Base-by-base conservation (phyloP, 2,329 filamentous ascomycete species). In the Podosphaera leucotricha region DNA sequence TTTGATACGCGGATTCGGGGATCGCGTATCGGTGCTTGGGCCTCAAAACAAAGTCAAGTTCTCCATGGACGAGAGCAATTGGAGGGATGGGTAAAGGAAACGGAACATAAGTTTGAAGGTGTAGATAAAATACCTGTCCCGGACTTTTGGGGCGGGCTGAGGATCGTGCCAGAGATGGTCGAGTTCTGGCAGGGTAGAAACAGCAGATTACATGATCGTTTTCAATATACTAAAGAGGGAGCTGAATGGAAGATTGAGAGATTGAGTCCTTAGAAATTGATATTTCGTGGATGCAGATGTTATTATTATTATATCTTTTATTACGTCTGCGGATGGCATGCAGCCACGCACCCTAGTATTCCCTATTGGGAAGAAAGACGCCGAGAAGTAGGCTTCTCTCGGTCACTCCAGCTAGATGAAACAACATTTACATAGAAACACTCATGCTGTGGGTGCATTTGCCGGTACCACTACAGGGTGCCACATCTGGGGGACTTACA, bases 141-240 rank as follows among this genome's bases (percentile, higher is more conserved):
- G 3, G 77, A 81, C 8, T 94, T 93, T 59, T 98, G 90, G 90
- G 90, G 90, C 24, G 90, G 90, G 0, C 59, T 94, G 59, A 75
- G 87, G 53, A 71, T 98, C 47, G 69, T 86, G 50, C 87, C 90
- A 0, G 80, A 85, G 56, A 72, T 75, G 53, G 70, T 98, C 41
- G 90, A 98, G 68, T 98, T 98, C 60, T 98, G 90, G 75, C 86
- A 94, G 66, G 90, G 90, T 2, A 72, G 90, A 54, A 72, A 83
- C 57, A 93, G 79, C 62, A 70, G 90, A 47, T 63, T 98, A 60
- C 90, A 98, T 63, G 90, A 98, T 66, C 78, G 90, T 20, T 95
- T 98, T 59, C 71, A 77, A 48, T 95, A 94, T 62, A 73, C 75
- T 45, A 75, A 71, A 58, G 67, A 72, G 16, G 18, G 37, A 13